Percentiles rank a stretch among this genome's conserved stretches.
Conservation (phyloP, 2,329 filamentous ascomycete genomes). For the Cytospora leucostoma region DNA sequence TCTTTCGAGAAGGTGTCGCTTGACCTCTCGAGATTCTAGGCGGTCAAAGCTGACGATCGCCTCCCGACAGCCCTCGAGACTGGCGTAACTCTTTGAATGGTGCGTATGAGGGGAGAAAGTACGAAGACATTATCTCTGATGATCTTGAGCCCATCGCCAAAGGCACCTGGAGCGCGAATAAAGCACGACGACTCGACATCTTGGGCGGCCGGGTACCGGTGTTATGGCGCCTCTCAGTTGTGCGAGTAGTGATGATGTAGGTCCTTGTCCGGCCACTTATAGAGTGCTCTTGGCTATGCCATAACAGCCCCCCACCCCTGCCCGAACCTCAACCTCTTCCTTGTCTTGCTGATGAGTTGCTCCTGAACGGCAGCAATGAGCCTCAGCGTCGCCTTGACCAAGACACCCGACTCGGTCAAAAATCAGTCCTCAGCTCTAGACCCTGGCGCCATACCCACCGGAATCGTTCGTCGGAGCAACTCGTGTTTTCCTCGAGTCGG, state of each 20-base stretch:
- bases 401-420: neutral
- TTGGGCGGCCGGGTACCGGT: constrained; percentile 6
- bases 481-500: neutral
- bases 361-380: neutral
- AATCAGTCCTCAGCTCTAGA: constrained; percentile 2
- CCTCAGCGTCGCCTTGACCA: constrained; percentile 11
- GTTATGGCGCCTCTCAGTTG: neutral
- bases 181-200: neutral
- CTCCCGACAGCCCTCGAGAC: neutral
- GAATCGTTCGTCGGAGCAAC: neutral
- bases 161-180: neutral
- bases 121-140: neutral
- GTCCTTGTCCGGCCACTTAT: neutral
- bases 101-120: neutral
- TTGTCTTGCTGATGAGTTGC: neutral
- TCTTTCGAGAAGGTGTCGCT: no score
- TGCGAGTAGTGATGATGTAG: constrained; percentile 10
- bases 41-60: neutral
- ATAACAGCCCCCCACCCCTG: no score
- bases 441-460: constrained; percentile 3
- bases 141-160: constrained; percentile 3
- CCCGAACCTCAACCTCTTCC: neutral
- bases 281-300: neutral
- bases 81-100: neutral
- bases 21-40: no score